These are phyloP conservation scores for Pichia insulana DNA, from an alignment of 805 yeast species.

Conservation along the genomic window DNA sequence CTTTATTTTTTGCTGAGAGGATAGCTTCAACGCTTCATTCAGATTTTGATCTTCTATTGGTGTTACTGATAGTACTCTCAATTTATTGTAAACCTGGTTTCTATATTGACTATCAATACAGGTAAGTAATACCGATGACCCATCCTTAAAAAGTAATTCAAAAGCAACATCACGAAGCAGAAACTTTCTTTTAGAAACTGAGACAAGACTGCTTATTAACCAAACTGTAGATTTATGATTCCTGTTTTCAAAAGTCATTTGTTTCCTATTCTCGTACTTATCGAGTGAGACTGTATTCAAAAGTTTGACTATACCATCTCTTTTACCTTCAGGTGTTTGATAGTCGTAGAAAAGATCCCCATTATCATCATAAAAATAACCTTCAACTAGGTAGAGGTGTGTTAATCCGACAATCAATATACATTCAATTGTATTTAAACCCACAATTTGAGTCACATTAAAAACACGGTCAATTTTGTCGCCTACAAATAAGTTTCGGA, in stretches of 20 bases:
- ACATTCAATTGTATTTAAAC: conserved; percentile 70
- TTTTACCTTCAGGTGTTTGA: conserved; percentile 51
- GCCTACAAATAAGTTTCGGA: conserved; percentile 58
- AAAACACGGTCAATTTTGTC: conserved; percentile 65
- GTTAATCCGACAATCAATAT: conserved; percentile 59
- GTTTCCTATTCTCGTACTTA: conserved; percentile 11
- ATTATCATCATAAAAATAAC: conserved; percentile 48
- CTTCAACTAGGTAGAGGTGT: conserved; percentile 60
- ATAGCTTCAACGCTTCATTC: conserved; percentile 42
- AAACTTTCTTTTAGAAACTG: conserved; percentile 68
- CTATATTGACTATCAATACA: conserved; percentile 45
- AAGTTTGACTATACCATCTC: conserved; percentile 64
- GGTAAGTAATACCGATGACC: conserved; percentile 61
- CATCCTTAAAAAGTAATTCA: conserved; percentile 68
- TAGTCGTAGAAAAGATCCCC: conserved; percentile 54
- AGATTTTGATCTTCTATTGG: conserved; percentile 47
- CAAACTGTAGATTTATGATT: conserved; percentile 48
- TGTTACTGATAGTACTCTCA: conserved; percentile 42
- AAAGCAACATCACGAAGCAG: conserved; percentile 72
- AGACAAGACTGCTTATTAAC: conserved; percentile 50
- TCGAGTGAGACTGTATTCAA: conserved; percentile 31
- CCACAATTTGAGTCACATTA: conserved; percentile 69
- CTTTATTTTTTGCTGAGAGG: conserved; percentile 28
- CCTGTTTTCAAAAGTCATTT: conserved; percentile 1
- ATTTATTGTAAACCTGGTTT: conserved; percentile 43